A percentile compares a stretch with the other conserved stretches of the same genome.
These are phyloP conservation scores for Elongisporangium prolatum DNA, from an alignment of 352 stramenopile species.

Conservation along the genomic window DNA sequence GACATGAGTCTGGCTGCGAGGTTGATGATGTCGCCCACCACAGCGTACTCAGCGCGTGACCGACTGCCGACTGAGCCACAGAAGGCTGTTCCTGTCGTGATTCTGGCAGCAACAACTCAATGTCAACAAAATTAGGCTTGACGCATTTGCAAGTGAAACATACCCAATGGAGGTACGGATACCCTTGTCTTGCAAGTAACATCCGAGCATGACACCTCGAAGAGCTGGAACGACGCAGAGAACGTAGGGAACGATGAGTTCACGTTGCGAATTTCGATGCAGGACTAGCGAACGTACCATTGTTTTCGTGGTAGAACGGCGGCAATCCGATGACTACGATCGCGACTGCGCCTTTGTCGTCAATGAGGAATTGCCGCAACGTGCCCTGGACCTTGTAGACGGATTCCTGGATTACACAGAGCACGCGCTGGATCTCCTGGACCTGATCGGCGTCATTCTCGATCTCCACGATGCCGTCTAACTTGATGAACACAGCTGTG, in stretches of 20 bases:
- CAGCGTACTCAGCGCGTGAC: slow-evolving; percentile 70
- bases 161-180: slow-evolving; percentile 68
- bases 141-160: neutral
- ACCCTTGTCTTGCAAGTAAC: slow-evolving; percentile 57
- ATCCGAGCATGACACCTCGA: slow-evolving; percentile 61
- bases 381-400: slow-evolving; percentile 78
- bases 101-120: slow-evolving; percentile 17
- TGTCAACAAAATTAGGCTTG: neutral
- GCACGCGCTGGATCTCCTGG: slow-evolving; percentile 45
- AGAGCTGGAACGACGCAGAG: slow-evolving; percentile 25
- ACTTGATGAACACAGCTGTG: slow-evolving; percentile 68
- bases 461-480: slow-evolving; percentile 53
- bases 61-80: slow-evolving; percentile 69
- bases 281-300: slow-evolving; percentile 25
- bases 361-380: slow-evolving; percentile 82
- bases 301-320: slow-evolving; percentile 85
- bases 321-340: slow-evolving; percentile 75
- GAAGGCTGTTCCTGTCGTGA: slow-evolving; percentile 71
- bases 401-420: slow-evolving; percentile 70
- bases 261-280: neutral
- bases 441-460: slow-evolving; percentile 31
- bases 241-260: neutral
- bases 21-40: slow-evolving; percentile 85
- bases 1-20: slow-evolving; percentile 76
- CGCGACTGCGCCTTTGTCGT: slow-evolving; percentile 80